Conservation (phyloP, 352 stramenopile genomes). For the Albugo laibachii region DNA sequence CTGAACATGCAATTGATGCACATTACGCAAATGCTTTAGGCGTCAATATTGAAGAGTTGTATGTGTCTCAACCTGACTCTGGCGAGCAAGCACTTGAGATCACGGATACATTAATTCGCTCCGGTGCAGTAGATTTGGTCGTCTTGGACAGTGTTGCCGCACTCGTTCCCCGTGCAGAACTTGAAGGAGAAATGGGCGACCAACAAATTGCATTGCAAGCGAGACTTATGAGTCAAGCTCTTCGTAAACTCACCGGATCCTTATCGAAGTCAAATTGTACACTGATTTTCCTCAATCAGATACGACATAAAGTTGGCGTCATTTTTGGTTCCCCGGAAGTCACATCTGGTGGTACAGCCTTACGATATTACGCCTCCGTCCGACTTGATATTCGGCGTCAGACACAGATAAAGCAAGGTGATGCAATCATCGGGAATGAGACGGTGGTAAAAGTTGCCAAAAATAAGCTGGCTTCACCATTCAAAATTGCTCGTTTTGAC, state of each 20-base stretch:
- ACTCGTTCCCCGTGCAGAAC: conserved; percentile 90
- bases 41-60: conserved; percentile 91
- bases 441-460: conserved; percentile 97
- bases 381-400: conserved; percentile 92
- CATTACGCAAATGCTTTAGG: conserved; percentile 85
- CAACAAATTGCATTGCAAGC: conserved; percentile 95
- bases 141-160: conserved; percentile 96
- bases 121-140: conserved; percentile 91
- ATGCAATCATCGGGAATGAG: conserved; percentile 88
- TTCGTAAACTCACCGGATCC: conserved; percentile 93
- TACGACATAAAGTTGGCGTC: conserved; percentile 92
- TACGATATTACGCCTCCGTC: conserved; percentile 81
- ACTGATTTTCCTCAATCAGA: conserved; percentile 98
- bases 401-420: conserved; percentile 78
- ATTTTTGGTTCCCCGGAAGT: conserved; percentile 97
- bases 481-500: conserved; percentile 89
- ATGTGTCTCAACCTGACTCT: conserved; percentile 94
- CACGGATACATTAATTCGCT: conserved; percentile 92
- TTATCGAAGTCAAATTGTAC: conserved; percentile 90
- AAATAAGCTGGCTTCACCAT: conserved; percentile 96
- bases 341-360: conserved; percentile 79
- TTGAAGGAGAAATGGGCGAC: conserved; percentile 90
- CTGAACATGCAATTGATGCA: conserved; percentile 95
- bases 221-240: conserved; percentile 91
- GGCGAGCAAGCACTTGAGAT: conserved; percentile 98